Evolutionary conservation across 495 filamentous ascomycete species (phyloP), one percentile per base, ranked within the genome.

Genomic region (Daldinia bambusicola): DNA sequence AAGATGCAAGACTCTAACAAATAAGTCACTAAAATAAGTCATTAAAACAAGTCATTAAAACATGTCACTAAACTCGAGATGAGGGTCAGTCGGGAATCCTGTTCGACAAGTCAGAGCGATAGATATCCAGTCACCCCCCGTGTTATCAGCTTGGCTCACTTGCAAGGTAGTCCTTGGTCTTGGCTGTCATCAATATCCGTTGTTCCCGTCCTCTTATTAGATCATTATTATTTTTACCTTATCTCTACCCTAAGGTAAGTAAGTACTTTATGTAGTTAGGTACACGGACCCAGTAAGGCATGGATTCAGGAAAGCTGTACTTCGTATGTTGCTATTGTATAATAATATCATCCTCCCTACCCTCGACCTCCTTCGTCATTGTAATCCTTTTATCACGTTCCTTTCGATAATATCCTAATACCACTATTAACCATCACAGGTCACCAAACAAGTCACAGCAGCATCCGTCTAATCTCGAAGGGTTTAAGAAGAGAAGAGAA

Each of bases 131-230:
- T 66, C 51, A 61, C 55, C 56, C 43, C 56, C 67, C 62, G 62
- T 52, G 55, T 55, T 64, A 53, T 72, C 60, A 68, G 37, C 55
- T 52, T 68, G 69, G 64, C 57, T 56, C 69, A 59, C 69, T 67
- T 64, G 60, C 60, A 63, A 64, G 55, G 45, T 63, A 63, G 37
- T 13, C 53, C 34, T 61, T 61, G 50, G 61, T 68, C 69, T 68
- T 68, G 69, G 69, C 69, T 64, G 48, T 72, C 69, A 72, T 72
- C 63, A 67, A 60, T 61, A 68, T 65, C 64, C 69, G 69, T 52
- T 52, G 53, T 66, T 67, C 60, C 69, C 69, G 55, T 56, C 55
- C 31, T 72, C 55, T 20, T 72, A 30, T 55, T 43, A 26, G 55
- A 41, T 51, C 36, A 36, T 52, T 63, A 43, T 6, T 16, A 20